Conservation (phyloP, 768 basidiomycete genomes). For the Sporobolomyces roseus region DNA sequence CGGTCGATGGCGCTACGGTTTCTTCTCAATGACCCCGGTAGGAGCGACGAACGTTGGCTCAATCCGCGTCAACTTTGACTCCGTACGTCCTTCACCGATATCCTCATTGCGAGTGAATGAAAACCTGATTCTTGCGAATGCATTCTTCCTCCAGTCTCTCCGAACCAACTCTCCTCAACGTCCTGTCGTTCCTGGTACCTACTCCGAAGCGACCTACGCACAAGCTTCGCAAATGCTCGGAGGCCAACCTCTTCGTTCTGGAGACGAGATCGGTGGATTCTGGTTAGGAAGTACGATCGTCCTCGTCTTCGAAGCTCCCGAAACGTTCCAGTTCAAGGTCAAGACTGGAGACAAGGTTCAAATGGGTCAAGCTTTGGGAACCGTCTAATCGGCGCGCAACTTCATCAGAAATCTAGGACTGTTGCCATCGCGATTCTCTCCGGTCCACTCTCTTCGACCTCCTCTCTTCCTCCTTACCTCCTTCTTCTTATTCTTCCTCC, state of each 20-base stretch:
- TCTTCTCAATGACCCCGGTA: conserved; percentile 96
- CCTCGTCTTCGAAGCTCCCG: conserved; percentile 89
- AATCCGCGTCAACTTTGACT: conserved; percentile 93
- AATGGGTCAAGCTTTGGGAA: conserved; percentile 25
- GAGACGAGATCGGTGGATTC: conserved; percentile 98
- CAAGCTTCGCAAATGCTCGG: conserved; percentile 74
- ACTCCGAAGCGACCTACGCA: conserved; percentile 86
- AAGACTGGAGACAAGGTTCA: conserved; percentile 72
- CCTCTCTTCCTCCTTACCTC: no score
- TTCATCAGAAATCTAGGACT: no score
- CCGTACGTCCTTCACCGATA: conserved; percentile 51
- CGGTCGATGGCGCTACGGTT: conserved; percentile 90
- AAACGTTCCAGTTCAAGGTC: conserved; percentile 69
- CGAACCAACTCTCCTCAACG: conserved; percentile 78
- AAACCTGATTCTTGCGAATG: no score
- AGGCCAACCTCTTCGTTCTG: conserved; percentile 79
- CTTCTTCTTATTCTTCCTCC: no score
- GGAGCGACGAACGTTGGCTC: conserved; percentile 97
- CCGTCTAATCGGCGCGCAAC: neutral
- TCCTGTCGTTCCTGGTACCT: conserved; percentile 60
- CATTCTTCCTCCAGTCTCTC: conserved; percentile 57
- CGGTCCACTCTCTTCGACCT: no score
- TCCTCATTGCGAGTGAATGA: neutral
- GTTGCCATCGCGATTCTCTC: neutral
- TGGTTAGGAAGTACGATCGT: conserved; percentile 84